A percentile compares a stretch with the other conserved stretches of the same genome.
phyloP scores from a whole-genome alignment of 306 rosid genomes.

The Pyrus betulifolia region DNA sequence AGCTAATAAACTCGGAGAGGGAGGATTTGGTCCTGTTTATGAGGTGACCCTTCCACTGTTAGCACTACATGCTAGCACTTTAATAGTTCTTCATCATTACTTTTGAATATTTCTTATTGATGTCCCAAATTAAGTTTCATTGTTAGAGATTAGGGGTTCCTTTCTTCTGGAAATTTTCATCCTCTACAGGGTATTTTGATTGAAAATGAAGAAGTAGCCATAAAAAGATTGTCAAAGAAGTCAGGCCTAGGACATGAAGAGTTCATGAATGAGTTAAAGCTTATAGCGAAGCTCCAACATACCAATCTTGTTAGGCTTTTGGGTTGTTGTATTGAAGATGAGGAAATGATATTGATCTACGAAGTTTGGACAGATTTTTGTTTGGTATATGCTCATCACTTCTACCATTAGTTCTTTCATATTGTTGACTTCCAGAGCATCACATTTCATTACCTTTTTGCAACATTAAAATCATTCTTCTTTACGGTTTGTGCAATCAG shows the following conservation, averaged over 20 bases:
- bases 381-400: slow-evolving; percentile 25
- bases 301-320: slow-evolving; percentile 37
- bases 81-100: no score
- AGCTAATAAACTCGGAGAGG: slow-evolving; percentile 41
- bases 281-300: slow-evolving; percentile 48
- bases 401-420: background rate
- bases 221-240: slow-evolving; percentile 42
- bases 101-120: no score
- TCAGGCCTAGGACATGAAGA: slow-evolving; percentile 41
- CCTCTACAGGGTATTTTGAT: slow-evolving; percentile 22
- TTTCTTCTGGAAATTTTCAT: background rate
- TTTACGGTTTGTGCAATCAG: background rate
- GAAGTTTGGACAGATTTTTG: slow-evolving; percentile 41
- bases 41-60: slow-evolving; percentile 15
- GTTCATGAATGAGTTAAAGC: slow-evolving; percentile 38
- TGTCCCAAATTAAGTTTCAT: background rate
- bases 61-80: background rate
- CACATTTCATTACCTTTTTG: background rate
- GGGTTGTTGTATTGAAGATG: slow-evolving; percentile 31
- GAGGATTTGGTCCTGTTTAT: slow-evolving; percentile 56
- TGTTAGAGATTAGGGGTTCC: background rate
- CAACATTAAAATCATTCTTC: background rate
- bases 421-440: background rate
- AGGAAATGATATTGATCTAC: slow-evolving; percentile 37
- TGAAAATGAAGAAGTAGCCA: slow-evolving; percentile 28